These are phyloP conservation scores for Solanum chilense DNA, from an alignment of 257 asterid species.

Conservation along the genomic window DNA sequence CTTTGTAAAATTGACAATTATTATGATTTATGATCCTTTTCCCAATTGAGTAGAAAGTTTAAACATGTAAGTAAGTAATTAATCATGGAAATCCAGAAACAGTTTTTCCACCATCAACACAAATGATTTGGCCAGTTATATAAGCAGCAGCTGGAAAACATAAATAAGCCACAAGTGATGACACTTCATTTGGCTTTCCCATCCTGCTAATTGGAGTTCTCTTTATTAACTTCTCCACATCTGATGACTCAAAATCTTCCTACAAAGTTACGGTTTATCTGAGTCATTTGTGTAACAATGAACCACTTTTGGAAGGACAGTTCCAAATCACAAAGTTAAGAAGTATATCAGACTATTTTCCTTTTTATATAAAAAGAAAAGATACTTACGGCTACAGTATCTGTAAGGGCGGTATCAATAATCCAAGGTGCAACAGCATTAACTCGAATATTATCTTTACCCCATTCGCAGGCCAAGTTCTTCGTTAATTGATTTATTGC, in stretches of 20 bases:
- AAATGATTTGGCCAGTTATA: not conserved
- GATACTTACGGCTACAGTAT: not conserved
- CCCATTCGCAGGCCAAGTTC: not conserved
- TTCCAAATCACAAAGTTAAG: not conserved
- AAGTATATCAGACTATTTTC: not conserved
- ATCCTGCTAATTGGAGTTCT: not conserved
- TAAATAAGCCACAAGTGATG: not conserved
- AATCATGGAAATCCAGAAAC: not conserved
- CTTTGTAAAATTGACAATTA: not conserved
- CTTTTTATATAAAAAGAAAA: not conserved
- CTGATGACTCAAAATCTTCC: not conserved
- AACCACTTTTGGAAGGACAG: not conserved
- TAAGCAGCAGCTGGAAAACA: not conserved
- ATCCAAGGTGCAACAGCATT: not conserved
- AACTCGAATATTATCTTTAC: not conserved
- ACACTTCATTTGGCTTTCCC: not conserved
- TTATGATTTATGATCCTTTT: not conserved
- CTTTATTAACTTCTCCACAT: not conserved
- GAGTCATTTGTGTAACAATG: not conserved
- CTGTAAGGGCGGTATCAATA: not conserved
- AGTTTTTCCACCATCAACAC: not conserved
- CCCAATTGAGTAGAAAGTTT: not conserved
- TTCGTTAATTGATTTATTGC: not conserved
- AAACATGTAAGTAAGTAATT: not conserved
- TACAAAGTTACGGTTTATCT: not conserved